A percentile compares a stretch with the other conserved stretches of the same genome.
Evolutionary conservation across 768 basidiomycete species (phyloP).

Genomic region (Termitomyces sp.): DNA sequence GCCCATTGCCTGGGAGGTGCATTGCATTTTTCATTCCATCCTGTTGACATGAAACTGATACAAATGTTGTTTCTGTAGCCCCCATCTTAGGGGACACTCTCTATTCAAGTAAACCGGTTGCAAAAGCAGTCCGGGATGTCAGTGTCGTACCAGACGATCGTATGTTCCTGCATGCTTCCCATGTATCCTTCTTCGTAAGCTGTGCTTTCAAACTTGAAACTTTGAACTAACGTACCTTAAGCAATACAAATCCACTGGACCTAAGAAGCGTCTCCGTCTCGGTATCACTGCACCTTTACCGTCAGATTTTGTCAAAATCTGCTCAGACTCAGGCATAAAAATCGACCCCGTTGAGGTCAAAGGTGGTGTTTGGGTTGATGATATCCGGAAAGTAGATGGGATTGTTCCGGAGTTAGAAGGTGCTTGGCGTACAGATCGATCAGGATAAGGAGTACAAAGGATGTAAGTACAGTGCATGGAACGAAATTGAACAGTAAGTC

Average conservation of each 20-base stretch:
- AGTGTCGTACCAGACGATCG: slow-evolving; percentile 35
- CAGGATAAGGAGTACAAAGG: background rate
- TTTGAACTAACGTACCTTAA: slow-evolving; percentile 17
- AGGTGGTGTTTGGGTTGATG: slow-evolving; percentile 46
- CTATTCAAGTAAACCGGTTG: slow-evolving; percentile 35
- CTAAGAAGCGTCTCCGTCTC: slow-evolving; percentile 44
- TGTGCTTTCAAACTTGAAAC: background rate
- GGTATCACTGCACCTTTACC: slow-evolving; percentile 56
- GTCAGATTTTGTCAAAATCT: slow-evolving; percentile 46
- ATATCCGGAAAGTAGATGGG: slow-evolving; percentile 25
- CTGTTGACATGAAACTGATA: background rate
- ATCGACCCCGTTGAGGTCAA: slow-evolving; percentile 27
- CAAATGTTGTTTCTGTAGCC: slow-evolving; percentile 29
- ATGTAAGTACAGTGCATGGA: slow-evolving; percentile 6
- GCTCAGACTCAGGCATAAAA: slow-evolving; percentile 38
- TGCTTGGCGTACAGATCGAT: slow-evolving; percentile 15
- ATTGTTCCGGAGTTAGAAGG: slow-evolving; percentile 34
- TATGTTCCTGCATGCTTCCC: slow-evolving; percentile 59
- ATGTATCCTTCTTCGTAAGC: slow-evolving; percentile 51
- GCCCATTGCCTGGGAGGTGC: slow-evolving; percentile 45
- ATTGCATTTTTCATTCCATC: slow-evolving; percentile 7
- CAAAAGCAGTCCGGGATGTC: slow-evolving; percentile 17
- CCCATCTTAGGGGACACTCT: slow-evolving; percentile 61
- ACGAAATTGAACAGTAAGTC: background rate
- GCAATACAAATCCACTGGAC: slow-evolving; percentile 42